A percentile compares a stretch with the other conserved stretches of the same genome.
These are phyloP conservation scores for Lasiosphaeriaceae sp. DNA, from an alignment of 495 filamentous ascomycete genomes.

Conservation along the genomic window DNA sequence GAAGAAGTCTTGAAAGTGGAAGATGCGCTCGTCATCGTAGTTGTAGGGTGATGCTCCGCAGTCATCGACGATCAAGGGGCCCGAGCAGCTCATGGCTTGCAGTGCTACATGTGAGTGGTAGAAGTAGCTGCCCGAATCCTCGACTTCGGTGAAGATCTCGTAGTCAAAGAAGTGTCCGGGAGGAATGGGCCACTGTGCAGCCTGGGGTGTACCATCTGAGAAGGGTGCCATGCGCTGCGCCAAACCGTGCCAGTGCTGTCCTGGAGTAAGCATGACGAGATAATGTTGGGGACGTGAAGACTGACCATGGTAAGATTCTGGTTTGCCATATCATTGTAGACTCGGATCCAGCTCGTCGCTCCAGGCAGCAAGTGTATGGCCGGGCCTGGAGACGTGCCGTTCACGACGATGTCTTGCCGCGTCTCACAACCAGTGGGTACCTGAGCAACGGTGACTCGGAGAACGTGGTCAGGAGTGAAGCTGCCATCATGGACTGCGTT, in stretches of 20 bases:
- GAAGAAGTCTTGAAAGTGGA: slow-evolving; percentile 52
- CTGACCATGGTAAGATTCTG: slow-evolving; percentile 54
- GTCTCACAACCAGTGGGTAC: slow-evolving; percentile 42
- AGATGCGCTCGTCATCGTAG: slow-evolving; percentile 54
- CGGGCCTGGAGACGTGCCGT: slow-evolving; percentile 53
- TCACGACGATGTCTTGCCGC: slow-evolving; percentile 45
- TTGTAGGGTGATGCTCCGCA: slow-evolving; percentile 38
- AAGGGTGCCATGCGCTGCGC: slow-evolving; percentile 52
- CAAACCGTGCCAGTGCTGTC: slow-evolving; percentile 60
- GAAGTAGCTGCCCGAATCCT: slow-evolving; percentile 54
- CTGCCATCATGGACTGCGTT: slow-evolving; percentile 30
- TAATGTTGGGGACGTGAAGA: not conserved
- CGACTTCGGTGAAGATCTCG: slow-evolving; percentile 45
- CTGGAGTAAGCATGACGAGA: slow-evolving; percentile 4
- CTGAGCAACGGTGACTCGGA: slow-evolving; percentile 39
- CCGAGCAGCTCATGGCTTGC: slow-evolving; percentile 50
- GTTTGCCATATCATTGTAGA: slow-evolving; percentile 55
- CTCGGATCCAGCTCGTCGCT: slow-evolving; percentile 51
- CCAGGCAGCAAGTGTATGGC: slow-evolving; percentile 44
- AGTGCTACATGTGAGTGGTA: slow-evolving; percentile 59
- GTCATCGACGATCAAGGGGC: slow-evolving; percentile 54
- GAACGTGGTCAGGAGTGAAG: slow-evolving; percentile 49
- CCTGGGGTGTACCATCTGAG: slow-evolving; percentile 51
- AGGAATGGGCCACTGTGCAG: slow-evolving; percentile 56
- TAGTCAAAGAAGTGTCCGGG: slow-evolving; percentile 60